A percentile compares a stretch with the other conserved stretches of the same genome.
Evolutionary conservation across 345 rosid genomes (phyloP).

Genomic region (Acer negundo): DNA sequence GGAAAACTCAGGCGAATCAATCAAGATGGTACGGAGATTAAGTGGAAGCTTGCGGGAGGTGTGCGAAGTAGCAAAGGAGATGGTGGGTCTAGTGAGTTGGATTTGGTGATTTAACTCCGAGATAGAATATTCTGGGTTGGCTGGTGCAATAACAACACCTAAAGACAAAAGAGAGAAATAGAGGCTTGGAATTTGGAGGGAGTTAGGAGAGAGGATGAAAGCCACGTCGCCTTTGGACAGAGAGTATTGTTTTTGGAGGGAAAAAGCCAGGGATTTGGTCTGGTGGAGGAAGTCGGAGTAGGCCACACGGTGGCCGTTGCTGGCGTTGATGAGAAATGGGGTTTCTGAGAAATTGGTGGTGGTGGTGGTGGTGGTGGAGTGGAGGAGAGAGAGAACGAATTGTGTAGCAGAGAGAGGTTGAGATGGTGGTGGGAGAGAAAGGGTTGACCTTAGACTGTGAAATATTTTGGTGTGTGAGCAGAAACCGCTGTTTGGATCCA

Average conservation of each 20-base stretch:
- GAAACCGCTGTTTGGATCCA: slow-evolving; percentile 52
- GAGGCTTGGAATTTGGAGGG: slow-evolving; percentile 61
- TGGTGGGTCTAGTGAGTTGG: slow-evolving; percentile 26
- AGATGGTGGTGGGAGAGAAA: slow-evolving; percentile 51
- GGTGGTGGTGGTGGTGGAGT: slow-evolving; percentile 17
- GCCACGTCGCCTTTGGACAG: slow-evolving; percentile 49
- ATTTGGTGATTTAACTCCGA: slow-evolving; percentile 64
- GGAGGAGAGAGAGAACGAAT: slow-evolving; percentile 54
- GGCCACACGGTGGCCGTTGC: too few relatives aligned
- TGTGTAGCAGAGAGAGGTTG: slow-evolving; percentile 58
- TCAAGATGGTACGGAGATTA: slow-evolving; percentile 48
- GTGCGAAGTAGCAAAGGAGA: too few relatives aligned
- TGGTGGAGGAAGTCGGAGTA: too few relatives aligned
- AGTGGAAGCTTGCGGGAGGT: not conserved
- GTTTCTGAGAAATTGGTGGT: slow-evolving; percentile 23
- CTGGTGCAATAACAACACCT: slow-evolving; percentile 49
- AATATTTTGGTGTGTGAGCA: slow-evolving; percentile 46
- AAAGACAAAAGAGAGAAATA: slow-evolving; percentile 49
- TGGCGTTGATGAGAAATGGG: not conserved
- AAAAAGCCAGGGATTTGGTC: too few relatives aligned
- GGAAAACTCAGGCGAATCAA: slow-evolving; percentile 79
- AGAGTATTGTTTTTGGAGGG: too few relatives aligned
- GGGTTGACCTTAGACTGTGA: slow-evolving; percentile 52
- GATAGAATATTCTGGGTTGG: slow-evolving; percentile 65
- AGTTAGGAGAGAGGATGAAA: slow-evolving; percentile 66